phyloP scores from a whole-genome alignment of 345 rosid genomes.

The Sonneratia alba region DNA sequence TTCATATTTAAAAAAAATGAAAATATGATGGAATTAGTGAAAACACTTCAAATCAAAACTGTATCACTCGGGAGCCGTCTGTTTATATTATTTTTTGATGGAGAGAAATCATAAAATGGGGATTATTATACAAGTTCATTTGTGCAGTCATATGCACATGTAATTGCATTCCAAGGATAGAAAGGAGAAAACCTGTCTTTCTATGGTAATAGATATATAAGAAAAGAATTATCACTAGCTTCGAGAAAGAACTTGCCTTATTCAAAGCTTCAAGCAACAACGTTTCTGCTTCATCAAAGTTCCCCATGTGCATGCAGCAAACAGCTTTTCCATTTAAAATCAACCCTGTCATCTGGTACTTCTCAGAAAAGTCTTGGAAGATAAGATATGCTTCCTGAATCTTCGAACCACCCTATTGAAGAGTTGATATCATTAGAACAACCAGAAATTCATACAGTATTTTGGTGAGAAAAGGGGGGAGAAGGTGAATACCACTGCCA shows the following conservation, averaged over 20 bases:
- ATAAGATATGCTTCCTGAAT: slow-evolving; percentile 92
- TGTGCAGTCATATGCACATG: not conserved
- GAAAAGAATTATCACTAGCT: not conserved
- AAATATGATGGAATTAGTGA: too few species aligned
- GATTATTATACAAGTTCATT: not conserved
- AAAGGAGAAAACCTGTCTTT: not conserved
- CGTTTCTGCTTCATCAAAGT: slow-evolving; percentile 93
- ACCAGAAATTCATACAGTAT: slow-evolving; percentile 2
- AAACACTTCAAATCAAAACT: too few species aligned
- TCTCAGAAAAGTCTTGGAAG: slow-evolving; percentile 97
- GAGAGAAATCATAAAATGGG: too few species aligned
- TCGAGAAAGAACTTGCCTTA: slow-evolving; percentile 39
- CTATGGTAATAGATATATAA: not conserved
- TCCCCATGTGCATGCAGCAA: slow-evolving; percentile 94
- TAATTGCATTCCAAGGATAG: not conserved
- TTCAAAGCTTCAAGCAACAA: slow-evolving; percentile 90
- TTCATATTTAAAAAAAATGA: too few species aligned
- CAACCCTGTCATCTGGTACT: slow-evolving; percentile 79
- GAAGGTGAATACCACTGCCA: slow-evolving; percentile 59
- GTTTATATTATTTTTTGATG: too few species aligned
- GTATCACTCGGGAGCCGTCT: too few species aligned
- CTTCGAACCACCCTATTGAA: slow-evolving; percentile 80
- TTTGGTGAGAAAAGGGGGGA: slow-evolving; percentile 2
- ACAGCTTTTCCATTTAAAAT: slow-evolving; percentile 91
- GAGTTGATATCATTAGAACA: slow-evolving; percentile 1